Evolutionary conservation across 768 basidiomycete genomes (phyloP), one percentile per base, ranked within the genome.

Genomic region (Russula emetica): DNA sequence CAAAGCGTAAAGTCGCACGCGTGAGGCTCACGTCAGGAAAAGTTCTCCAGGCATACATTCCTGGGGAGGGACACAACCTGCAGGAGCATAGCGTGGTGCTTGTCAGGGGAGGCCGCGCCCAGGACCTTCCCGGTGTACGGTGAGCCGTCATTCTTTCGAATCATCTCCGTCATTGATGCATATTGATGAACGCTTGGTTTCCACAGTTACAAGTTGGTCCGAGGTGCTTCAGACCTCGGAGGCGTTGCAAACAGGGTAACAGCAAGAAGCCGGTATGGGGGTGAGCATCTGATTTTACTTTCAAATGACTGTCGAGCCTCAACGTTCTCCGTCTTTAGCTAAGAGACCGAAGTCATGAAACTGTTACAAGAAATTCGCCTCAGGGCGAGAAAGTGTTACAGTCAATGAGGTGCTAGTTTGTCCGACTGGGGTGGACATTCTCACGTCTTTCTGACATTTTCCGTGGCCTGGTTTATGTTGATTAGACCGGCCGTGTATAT

Each of bases 71-170:
- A 0, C 96, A 98, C 74, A 98, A 97, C 72, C 75, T 98, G 71
- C 97, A 98, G 77, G 97, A 98, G 74, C 97, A 99, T 71, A 90
- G 88, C 75, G 96, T 98, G 5, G 94, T 98, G 1, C 75, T 98
- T 50, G 84, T 98, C n/a, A 79, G 95, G 70, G 97, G 97, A 5
- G 97, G 97, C 16, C 84, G 94, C 77, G 88, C 94, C 1, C 95
- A 98, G 79, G 97, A 99, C 86, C 80, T 98, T 74, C 96, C 96
- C 42, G 95, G 97, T 83, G 92, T 98, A 32, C 86, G 91, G 97
- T 97, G 69, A 57, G 84, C 75, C 26, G 45, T 16, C 20, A 45
- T 18, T 56, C 18, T 9, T 9, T 47, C 55, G 30, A 30, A 28
- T 49, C 42, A 62, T 36, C 18, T 24, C 32, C 32, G 20, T 24